Base-by-base conservation (phyloP, 2,329 filamentous ascomycete genomes). In the Tolypocladium cylindrosporum region DNA sequence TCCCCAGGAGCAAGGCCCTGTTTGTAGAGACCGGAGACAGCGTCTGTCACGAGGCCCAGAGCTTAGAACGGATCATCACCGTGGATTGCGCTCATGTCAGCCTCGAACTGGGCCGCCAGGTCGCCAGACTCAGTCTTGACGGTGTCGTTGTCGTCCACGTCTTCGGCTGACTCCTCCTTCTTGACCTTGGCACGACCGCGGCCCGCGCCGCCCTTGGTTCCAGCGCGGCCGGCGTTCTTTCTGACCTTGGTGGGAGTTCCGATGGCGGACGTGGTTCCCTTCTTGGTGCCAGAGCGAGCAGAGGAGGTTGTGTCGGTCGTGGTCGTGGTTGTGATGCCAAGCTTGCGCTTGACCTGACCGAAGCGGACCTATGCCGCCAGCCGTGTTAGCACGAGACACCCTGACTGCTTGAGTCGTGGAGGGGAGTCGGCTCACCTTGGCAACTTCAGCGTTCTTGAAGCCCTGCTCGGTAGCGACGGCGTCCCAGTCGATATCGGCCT, bases 271-370 rank as follows among this genome's bases (percentile, higher is more conserved):
- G 54, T 41, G 9, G 56, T 21, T 42, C 39, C 56, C 60, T 67
- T 71, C 60, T 68, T 71, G 60, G 39, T 62, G 58, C 57, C 57
- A 2, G 60, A 55, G 6, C 61, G 63, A 43, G 45, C 14, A 3
- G 60, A 57, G 1, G 61, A 60, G 13, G 60, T 45, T 1, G 62
- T 52, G 6, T 71, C 69, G 59, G 65, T 66, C 42, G 64, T 68
- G 59, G 65, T 66, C 42, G 64, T 64, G 16, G 53, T 45, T 6
- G 40, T 31, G 45, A 78, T 69, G 3, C 74, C 73, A 0, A 77
- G 68, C 67, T 79, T 79, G 52, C 71, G 69, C 66, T 77, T 80
- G 60, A 82, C 74, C 59, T 82, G 78, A 4, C 76, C 72, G 58
- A 77, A 82, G 52, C 79, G 77, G 43, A 75, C 72, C 71, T 77